phyloP scores from a whole-genome alignment of 1,284 basidiomycete genomes.

The Puccinia hordei region DNA sequence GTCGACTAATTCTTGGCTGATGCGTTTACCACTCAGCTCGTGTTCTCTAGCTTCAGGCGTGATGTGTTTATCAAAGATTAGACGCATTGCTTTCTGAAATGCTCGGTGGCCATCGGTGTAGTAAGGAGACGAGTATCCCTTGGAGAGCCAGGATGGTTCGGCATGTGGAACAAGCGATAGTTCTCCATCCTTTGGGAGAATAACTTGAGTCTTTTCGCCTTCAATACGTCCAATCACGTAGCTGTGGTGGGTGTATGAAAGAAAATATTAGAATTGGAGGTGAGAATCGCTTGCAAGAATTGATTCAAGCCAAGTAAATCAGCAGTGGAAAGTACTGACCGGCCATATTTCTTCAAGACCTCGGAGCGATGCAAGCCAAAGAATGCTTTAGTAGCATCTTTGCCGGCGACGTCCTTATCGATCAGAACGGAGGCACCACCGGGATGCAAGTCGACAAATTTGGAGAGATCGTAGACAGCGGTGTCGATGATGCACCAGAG shows the following conservation, averaged over 20 bases:
- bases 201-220: constrained; percentile 67
- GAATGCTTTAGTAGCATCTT: constrained; percentile 82
- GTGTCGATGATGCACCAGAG: constrained; percentile 50
- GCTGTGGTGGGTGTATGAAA: constrained; percentile 51
- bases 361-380: constrained; percentile 79
- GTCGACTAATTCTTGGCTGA: constrained; percentile 58
- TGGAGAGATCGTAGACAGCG: constrained; percentile 63
- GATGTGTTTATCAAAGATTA: constrained; percentile 56
- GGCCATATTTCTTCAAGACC: constrained; percentile 71
- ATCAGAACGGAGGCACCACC: constrained; percentile 75
- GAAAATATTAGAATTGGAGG: neutral
- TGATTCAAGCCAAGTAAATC: neutral
- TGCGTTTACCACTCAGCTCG: constrained; percentile 58
- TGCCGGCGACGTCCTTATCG: constrained; percentile 74
- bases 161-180: constrained; percentile 74
- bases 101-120: constrained; percentile 67
- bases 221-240: constrained; percentile 62
- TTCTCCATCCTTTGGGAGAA: constrained; percentile 66
- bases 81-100: constrained; percentile 54
- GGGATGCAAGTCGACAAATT: constrained; percentile 77
- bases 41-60: constrained; percentile 56
- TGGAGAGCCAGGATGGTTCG: constrained; percentile 79
- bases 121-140: constrained; percentile 79
- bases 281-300: neutral
- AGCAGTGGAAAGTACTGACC: constrained; percentile 62